A percentile compares a stretch with the other conserved stretches of the same genome.
Conservation (phyloP, 768 basidiomycete species). For the Krasilnikovozyma curviuscula region DNA sequence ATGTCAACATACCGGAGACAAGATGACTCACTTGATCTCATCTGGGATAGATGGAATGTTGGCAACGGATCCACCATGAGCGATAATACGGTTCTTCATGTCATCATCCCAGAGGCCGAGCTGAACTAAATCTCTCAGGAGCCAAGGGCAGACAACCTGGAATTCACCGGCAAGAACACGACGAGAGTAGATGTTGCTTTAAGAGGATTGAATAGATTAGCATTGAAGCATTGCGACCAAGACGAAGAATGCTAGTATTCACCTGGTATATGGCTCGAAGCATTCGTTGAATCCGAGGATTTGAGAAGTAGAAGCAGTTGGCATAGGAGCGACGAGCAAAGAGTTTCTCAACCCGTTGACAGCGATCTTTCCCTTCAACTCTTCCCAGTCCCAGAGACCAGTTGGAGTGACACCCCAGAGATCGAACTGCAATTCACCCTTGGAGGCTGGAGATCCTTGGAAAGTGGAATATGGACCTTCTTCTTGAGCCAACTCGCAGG, state of each 20-base stretch:
- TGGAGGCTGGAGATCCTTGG: conserved; percentile 70
- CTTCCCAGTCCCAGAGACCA: conserved; percentile 82
- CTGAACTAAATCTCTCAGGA: conserved; percentile 91
- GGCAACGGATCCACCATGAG: conserved; percentile 49
- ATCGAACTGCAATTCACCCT: conserved; percentile 81
- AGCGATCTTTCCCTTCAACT: conserved; percentile 68
- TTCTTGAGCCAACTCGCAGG: conserved; percentile 58
- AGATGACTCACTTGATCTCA: conserved; percentile 9
- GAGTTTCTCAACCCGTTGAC: conserved; percentile 73
- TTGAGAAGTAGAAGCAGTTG: conserved; percentile 93
- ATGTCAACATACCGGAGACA: neutral
- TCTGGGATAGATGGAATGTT: conserved; percentile 15
- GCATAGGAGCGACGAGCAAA: conserved; percentile 87
- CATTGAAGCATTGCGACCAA: neutral
- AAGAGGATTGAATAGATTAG: conserved; percentile 12
- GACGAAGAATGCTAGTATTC: conserved; percentile 13
- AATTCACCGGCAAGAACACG: conserved; percentile 99
- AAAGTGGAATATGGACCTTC: conserved; percentile 77
- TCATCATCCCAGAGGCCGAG: conserved; percentile 89
- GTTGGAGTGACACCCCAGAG: conserved; percentile 82
- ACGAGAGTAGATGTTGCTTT: conserved; percentile 91
- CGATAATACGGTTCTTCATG: conserved; percentile 99
- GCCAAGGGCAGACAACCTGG: conserved; percentile 97
- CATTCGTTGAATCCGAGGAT: conserved; percentile 97
- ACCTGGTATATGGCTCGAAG: conserved; percentile 96